phyloP scores from a whole-genome alignment of 2,329 filamentous ascomycete genomes.

The Didymella pomorum region DNA sequence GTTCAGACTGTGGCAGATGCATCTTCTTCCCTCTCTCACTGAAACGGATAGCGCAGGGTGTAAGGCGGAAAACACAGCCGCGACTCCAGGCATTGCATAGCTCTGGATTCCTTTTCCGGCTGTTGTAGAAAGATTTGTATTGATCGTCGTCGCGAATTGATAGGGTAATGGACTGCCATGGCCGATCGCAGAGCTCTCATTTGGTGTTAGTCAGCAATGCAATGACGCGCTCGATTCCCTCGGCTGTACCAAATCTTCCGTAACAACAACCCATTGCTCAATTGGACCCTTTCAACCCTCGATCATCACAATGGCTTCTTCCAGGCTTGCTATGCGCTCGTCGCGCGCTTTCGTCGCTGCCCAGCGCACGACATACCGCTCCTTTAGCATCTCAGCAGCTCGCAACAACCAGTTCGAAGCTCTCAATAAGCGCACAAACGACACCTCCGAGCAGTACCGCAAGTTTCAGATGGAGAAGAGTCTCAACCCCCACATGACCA shows the following conservation, averaged over 20 bases:
- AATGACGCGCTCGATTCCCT: conserved; percentile 39
- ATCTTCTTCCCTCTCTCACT: too few relatives aligned
- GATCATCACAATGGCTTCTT: conserved; percentile 54
- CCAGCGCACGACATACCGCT: conserved; percentile 43
- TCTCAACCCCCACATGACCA: conserved; percentile 69
- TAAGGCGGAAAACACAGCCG: too few relatives aligned
- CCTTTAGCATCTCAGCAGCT: conserved; percentile 51
- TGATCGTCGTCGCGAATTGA: too few relatives aligned
- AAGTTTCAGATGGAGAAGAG: conserved; percentile 65
- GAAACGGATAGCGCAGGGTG: too few relatives aligned
- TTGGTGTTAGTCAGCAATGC: conserved; percentile 26
- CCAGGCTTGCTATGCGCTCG: conserved; percentile 56
- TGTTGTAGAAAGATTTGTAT: too few relatives aligned
- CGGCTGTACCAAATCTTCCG: conserved; percentile 26
- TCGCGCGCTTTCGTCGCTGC: conserved; percentile 52
- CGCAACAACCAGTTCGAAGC: conserved; percentile 51
- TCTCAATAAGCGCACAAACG: conserved; percentile 60
- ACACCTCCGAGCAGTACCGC: conserved; percentile 63
- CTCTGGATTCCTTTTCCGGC: too few relatives aligned
- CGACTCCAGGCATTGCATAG: too few relatives aligned
- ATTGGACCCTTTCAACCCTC: conserved; percentile 5
- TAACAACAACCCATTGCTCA: conserved; percentile 27
- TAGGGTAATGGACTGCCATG: conserved; percentile 27
- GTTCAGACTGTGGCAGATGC: too few relatives aligned
- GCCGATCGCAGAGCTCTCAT: conserved; percentile 27